Percentiles rank a stretch among this genome's conserved stretches.
These are phyloP conservation scores for Aspergillus hortae DNA, from an alignment of 2,329 filamentous ascomycete genomes.

Conservation along the genomic window DNA sequence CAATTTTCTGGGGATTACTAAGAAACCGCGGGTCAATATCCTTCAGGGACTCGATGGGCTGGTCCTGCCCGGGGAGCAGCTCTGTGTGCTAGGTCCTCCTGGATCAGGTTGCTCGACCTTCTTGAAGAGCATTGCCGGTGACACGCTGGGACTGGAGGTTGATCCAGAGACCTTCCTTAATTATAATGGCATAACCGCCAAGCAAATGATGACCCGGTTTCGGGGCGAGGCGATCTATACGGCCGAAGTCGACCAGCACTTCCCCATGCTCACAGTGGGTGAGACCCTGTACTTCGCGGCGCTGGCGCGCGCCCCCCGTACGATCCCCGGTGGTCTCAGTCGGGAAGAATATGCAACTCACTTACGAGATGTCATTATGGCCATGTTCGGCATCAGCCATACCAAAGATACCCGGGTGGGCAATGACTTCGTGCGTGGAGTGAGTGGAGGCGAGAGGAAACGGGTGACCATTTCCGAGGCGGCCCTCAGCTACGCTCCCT, in stretches of 20 bases:
- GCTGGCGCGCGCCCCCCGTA: slow-evolving; percentile 49
- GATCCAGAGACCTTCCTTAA: slow-evolving; percentile 69
- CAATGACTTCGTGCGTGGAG: slow-evolving; percentile 53
- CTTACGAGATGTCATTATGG: slow-evolving; percentile 38
- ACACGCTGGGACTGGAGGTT: slow-evolving; percentile 72
- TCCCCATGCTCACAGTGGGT: slow-evolving; percentile 61
- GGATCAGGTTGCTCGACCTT: slow-evolving; percentile 66
- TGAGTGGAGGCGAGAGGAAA: slow-evolving; percentile 57
- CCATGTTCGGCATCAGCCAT: slow-evolving; percentile 34
- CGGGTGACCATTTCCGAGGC: slow-evolving; percentile 55
- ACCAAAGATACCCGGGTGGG: slow-evolving; percentile 43
- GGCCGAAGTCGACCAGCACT: slow-evolving; percentile 39
- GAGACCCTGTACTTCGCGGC: slow-evolving; percentile 73
- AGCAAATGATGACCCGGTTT: slow-evolving; percentile 57
- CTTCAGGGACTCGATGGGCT: slow-evolving; percentile 59
- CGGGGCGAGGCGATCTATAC: slow-evolving; percentile 63
- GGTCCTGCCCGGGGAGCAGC: slow-evolving; percentile 49
- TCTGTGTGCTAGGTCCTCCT: slow-evolving; percentile 44
- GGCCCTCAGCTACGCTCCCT: slow-evolving; percentile 38
- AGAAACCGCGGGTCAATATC: slow-evolving; percentile 40
- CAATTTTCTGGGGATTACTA: not conserved
- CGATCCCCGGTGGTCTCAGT: slow-evolving; percentile 9
- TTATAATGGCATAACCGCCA: slow-evolving; percentile 66
- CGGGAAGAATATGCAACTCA: slow-evolving; percentile 34
- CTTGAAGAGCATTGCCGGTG: slow-evolving; percentile 75